phyloP scores from a whole-genome alignment of 2,329 filamentous ascomycete genomes.

The Fusarium buharicum region DNA sequence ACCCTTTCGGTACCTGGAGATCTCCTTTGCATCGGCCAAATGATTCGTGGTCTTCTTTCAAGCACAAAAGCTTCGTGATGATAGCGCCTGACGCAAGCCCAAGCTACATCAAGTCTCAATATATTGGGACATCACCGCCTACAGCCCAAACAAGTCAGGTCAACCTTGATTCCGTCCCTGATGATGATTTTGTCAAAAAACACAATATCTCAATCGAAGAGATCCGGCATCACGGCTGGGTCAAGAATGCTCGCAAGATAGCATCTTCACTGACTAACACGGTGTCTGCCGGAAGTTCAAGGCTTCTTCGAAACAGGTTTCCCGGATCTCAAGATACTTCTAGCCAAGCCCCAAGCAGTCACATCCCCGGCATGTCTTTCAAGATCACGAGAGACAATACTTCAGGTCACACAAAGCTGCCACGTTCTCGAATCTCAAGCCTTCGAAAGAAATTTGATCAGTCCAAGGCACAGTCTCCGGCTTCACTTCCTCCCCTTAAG shows the following conservation, averaged over 20 bases:
- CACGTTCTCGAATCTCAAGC: conserved; percentile 38
- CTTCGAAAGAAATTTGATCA: conserved; percentile 40
- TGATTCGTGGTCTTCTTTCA: conserved; percentile 30
- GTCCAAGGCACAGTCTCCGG: conserved; percentile 12
- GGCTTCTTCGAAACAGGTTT: background rate
- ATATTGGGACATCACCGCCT: conserved; percentile 6
- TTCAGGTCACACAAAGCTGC: conserved; percentile 14
- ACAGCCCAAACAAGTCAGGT: background rate
- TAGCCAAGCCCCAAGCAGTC: background rate
- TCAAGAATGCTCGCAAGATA: conserved; percentile 41
- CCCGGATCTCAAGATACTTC: conserved; percentile 3
- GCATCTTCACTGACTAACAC: conserved; percentile 39
- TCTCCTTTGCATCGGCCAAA: conserved; percentile 19
- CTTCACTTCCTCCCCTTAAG: conserved; percentile 19
- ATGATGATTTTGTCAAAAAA: background rate
- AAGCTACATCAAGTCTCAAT: conserved; percentile 34
- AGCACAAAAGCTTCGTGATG: conserved; percentile 12
- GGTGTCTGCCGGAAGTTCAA: conserved; percentile 8
- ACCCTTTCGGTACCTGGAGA: conserved; percentile 23
- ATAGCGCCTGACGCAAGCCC: conserved; percentile 23
- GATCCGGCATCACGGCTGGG: conserved; percentile 25
- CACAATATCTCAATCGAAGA: background rate
- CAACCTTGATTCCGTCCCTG: background rate
- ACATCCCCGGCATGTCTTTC: conserved; percentile 12
- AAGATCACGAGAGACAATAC: background rate